Conservation (phyloP, 2,329 filamentous ascomycete genomes). For the Colletotrichum shisoi region DNA sequence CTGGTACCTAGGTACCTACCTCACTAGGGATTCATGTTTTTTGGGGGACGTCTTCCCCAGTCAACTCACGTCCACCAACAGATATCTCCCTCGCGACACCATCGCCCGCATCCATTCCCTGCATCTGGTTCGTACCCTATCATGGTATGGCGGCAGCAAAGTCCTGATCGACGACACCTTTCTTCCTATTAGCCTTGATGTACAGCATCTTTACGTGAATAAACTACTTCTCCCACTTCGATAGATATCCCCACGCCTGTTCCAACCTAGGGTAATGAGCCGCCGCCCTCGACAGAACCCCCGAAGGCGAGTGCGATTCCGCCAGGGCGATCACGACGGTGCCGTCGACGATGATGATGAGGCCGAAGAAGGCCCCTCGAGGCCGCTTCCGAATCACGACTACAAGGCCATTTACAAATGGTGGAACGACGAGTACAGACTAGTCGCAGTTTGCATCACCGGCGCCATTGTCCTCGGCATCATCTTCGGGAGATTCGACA, state of each 20-base stretch:
- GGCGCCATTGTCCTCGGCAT: constrained; percentile 44
- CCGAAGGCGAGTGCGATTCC: neutral
- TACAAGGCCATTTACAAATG: constrained; percentile 45
- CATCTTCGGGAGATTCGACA: constrained; percentile 47
- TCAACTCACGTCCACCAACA: neutral
- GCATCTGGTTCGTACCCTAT: neutral
- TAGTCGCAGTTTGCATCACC: constrained; percentile 45
- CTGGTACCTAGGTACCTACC: too few relatives aligned
- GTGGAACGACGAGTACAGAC: constrained; percentile 51
- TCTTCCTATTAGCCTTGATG: neutral
- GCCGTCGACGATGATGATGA: constrained; percentile 26
- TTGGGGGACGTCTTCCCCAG: neutral
- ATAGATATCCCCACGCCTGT: neutral
- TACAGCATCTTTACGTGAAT: constrained; percentile 6
- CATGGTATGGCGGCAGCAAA: constrained; percentile 6
- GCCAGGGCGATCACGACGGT: constrained; percentile 21
- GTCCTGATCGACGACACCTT: neutral
- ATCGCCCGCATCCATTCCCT: neutral
- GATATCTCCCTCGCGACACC: neutral
- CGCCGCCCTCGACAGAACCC: neutral
- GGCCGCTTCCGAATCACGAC: constrained; percentile 25
- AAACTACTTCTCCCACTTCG: neutral
- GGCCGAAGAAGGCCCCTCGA: constrained; percentile 17
- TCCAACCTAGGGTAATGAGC: neutral
- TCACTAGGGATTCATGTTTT: neutral